phyloP scores from a whole-genome alignment of 257 asterid genomes.

The Voacanga thouarsii region DNA sequence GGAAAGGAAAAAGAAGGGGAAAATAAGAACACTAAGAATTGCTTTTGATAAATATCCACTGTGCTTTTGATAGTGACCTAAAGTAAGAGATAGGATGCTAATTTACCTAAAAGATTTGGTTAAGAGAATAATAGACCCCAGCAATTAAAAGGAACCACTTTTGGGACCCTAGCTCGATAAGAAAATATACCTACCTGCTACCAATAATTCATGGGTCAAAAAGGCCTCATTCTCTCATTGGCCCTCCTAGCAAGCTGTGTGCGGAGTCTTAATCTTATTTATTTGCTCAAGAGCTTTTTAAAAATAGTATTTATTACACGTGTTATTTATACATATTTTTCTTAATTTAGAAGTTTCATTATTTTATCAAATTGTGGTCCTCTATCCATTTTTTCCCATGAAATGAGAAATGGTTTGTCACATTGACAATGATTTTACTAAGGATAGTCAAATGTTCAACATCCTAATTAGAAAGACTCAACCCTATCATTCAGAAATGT shows the following conservation, averaged over 20 bases:
- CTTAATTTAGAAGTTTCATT: not conserved
- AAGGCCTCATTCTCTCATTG: not conserved
- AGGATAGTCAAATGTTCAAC: not conserved
- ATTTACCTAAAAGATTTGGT: not conserved
- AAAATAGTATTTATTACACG: not conserved
- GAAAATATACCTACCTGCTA: constrained; percentile 9
- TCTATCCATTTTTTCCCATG: not conserved
- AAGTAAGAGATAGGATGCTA: constrained; percentile 9
- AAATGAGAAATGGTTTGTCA: not conserved
- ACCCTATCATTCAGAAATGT: no score
- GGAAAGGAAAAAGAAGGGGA: no score
- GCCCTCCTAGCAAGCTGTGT: not conserved
- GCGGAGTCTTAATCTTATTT: not conserved
- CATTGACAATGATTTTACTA: not conserved
- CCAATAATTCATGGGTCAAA: not conserved
- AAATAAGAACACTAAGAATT: no score
- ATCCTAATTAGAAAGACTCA: no score
- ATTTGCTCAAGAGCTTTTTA: not conserved
- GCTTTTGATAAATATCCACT: not conserved
- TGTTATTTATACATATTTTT: not conserved
- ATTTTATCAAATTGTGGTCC: not conserved
- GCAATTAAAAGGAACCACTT: constrained; percentile 10
- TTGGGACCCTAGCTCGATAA: constrained; percentile 1
- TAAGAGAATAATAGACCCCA: not conserved
- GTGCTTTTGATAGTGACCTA: constrained; percentile 8